Conservation (phyloP, 1,139 yeast species). For the Candida sp. region DNA sequence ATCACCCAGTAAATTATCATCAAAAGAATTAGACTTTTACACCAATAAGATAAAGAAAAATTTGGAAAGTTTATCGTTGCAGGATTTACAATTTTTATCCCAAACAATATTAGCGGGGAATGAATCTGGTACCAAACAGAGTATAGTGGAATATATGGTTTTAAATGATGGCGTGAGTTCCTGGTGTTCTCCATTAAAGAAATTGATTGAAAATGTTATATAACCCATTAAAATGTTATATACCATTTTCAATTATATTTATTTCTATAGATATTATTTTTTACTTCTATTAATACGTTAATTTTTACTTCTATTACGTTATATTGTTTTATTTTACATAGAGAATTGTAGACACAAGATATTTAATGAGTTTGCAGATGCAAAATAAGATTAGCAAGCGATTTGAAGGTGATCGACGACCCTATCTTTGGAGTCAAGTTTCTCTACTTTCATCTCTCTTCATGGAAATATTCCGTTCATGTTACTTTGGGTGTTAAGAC, state of each 20-base stretch:
- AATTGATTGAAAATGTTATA: slow-evolving; percentile 33
- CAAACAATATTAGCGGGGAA: slow-evolving; percentile 8
- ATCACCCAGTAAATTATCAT: slow-evolving; percentile 23
- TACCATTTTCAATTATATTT: no score
- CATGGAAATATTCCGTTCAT: no score
- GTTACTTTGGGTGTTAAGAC: no score
- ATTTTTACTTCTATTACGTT: no score
- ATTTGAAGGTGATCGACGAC: no score
- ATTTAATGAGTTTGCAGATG: background rate
- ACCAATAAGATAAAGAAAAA: slow-evolving; percentile 22
- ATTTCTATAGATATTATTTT: no score
- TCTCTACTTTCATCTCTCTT: no score
- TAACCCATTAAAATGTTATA: no score
- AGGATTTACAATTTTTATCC: slow-evolving; percentile 16
- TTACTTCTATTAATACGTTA: background rate
- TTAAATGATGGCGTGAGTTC: slow-evolving; percentile 47
- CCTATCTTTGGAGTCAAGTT: no score
- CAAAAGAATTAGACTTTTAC: slow-evolving; percentile 34
- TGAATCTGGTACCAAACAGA: slow-evolving; percentile 14
- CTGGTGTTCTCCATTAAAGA: slow-evolving; percentile 58
- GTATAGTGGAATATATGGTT: slow-evolving; percentile 46
- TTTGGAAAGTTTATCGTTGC: slow-evolving; percentile 11
- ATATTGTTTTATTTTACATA: background rate
- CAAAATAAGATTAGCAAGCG: no score
- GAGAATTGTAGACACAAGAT: background rate